Evolutionary conservation across 768 basidiomycete genomes (phyloP).

Genomic region (Favolaschia claudopus): DNA sequence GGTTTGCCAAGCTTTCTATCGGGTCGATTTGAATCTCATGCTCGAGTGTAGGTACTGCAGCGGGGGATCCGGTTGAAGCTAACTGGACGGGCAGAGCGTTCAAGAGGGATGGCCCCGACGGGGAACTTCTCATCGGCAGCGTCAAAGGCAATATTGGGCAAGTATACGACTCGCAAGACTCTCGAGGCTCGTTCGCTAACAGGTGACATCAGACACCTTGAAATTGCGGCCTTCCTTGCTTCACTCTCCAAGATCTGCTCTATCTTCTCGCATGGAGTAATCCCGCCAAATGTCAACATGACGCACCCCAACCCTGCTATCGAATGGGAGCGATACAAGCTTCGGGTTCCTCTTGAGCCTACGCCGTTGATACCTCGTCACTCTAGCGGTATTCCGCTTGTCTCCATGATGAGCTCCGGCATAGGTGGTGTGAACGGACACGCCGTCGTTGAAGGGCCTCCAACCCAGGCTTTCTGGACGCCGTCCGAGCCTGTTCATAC

Average conservation of each 20-base stretch:
- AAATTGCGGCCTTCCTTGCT: slow-evolving; percentile 6
- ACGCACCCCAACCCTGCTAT: neutral
- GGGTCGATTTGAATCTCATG: neutral
- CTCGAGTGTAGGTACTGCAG: neutral
- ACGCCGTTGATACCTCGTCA: neutral
- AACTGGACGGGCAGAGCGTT: neutral
- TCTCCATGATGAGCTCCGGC: neutral
- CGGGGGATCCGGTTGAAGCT: neutral
- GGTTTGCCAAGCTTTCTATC: neutral
- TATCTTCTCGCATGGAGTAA: neutral
- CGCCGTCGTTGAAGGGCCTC: neutral
- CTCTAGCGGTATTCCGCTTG: neutral
- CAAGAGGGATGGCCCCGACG: neutral
- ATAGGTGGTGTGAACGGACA: slow-evolving; percentile 7
- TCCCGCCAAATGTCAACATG: slow-evolving; percentile 10
- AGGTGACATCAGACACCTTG: neutral
- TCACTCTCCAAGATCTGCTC: slow-evolving; percentile 4
- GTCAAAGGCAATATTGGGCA: slow-evolving; percentile 6
- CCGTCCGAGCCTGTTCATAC: neutral
- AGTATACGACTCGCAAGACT: neutral
- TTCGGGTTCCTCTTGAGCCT: neutral
- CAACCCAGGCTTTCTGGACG: neutral
- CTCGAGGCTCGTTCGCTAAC: no score
- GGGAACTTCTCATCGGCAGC: neutral
- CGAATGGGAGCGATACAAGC: neutral